These are phyloP conservation scores for Hyphochytrium catenoides DNA, from an alignment of 352 stramenopile genomes.

Conservation along the genomic window DNA sequence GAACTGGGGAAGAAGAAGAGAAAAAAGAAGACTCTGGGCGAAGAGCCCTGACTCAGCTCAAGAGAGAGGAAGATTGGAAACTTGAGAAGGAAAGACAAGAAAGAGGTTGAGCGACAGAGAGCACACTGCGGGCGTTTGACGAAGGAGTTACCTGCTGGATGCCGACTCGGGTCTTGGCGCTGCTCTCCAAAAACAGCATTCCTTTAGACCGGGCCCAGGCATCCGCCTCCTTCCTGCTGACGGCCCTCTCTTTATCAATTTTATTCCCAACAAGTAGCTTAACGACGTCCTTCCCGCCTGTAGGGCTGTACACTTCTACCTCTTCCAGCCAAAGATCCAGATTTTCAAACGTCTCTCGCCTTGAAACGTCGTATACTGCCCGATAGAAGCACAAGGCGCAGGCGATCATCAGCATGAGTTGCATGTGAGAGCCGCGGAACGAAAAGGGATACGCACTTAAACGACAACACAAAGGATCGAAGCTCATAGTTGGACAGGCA, in stretches of 20 bases:
- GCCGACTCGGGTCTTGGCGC: conserved; percentile 80
- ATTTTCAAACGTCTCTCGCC: conserved; percentile 91
- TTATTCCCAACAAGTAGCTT: conserved; percentile 97
- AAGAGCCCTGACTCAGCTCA: too few species aligned
- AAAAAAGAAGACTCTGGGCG: too few species aligned
- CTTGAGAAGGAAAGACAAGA: too few species aligned
- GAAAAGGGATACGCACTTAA: not conserved
- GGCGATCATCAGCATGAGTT: too few species aligned
- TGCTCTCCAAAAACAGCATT: conserved; percentile 94
- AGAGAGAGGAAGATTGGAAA: too few species aligned
- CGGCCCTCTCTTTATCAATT: conserved; percentile 65
- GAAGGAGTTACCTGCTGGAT: conserved; percentile 86
- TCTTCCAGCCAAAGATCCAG: conserved; percentile 92
- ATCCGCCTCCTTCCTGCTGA: conserved; percentile 76
- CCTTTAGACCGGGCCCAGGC: conserved; percentile 85
- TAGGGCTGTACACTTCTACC: conserved; percentile 86
- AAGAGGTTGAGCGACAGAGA: too few species aligned
- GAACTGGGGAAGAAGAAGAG: too few species aligned
- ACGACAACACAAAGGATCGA: not conserved
- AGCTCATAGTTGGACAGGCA: too few species aligned
- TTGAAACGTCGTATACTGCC: conserved; percentile 84
- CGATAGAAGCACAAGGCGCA: too few species aligned
- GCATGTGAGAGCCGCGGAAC: not conserved
- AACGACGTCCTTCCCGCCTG: conserved; percentile 79
- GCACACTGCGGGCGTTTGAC: too few species aligned